These are phyloP conservation scores for Aspergillus cejpii DNA, from an alignment of 2,329 filamentous ascomycete species.

Conservation along the genomic window DNA sequence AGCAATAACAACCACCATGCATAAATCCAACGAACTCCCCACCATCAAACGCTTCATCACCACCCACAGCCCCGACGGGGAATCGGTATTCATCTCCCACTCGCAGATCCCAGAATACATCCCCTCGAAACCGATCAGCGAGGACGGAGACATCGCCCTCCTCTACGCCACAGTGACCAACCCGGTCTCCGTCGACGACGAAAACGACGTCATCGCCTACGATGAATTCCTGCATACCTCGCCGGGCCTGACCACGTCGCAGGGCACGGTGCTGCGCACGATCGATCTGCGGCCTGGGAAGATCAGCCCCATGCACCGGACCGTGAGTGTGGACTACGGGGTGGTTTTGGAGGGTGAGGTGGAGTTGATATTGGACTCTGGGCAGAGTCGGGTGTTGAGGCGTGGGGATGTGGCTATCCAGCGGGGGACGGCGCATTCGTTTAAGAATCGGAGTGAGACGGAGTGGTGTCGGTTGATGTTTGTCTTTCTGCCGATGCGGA, in stretches of 20 bases:
- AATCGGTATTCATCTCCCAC: conserved; percentile 33
- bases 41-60: conserved; percentile 36
- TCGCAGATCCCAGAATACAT: conserved; percentile 31
- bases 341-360: conserved; percentile 47
- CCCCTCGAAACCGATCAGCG: conserved; percentile 23
- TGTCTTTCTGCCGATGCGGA: conserved; percentile 28
- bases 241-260: conserved; percentile 27
- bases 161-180: conserved; percentile 26
- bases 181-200: conserved; percentile 26
- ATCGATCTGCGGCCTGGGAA: conserved; percentile 33
- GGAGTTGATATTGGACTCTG: conserved; percentile 45
- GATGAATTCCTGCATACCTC: conserved; percentile 30
- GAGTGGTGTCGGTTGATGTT: conserved; percentile 30
- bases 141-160: conserved; percentile 28
- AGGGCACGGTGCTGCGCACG: conserved; percentile 30
- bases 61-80: conserved; percentile 32
- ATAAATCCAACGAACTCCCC: conserved; percentile 23
- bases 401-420: conserved; percentile 50
- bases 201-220: conserved; percentile 31
- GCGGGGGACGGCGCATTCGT: conserved; percentile 37
- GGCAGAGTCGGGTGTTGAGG: conserved; percentile 40
- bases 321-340: conserved; percentile 43
- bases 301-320: conserved; percentile 33
- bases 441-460: conserved; percentile 21
- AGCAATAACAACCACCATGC: conserved; percentile 10